phyloP scores from a whole-genome alignment of 2,329 filamentous ascomycete genomes.

The Metarhizium robertsii region DNA sequence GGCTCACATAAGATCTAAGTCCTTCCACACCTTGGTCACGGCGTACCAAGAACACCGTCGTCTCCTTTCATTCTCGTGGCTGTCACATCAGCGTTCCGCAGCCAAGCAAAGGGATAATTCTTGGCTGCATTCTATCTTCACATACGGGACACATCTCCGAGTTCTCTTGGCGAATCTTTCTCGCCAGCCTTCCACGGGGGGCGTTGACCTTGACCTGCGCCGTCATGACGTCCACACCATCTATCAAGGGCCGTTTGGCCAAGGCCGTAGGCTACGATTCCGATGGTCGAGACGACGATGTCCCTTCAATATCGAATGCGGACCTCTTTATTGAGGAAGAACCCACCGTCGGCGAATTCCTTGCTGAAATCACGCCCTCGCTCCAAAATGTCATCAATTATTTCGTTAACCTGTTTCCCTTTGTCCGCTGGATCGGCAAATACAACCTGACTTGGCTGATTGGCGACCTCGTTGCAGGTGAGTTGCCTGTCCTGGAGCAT shows the following conservation, averaged over 20 bases:
- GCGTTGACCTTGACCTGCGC: background rate
- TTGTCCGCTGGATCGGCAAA: constrained; percentile 39
- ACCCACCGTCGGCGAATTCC: constrained; percentile 31
- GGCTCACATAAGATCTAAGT: too few species aligned
- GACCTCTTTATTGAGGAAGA: constrained; percentile 31
- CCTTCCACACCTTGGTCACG: too few species aligned
- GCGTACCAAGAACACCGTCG: too few species aligned
- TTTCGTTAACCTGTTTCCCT: constrained; percentile 36
- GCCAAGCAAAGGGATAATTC: background rate
- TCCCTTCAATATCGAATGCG: constrained; percentile 26
- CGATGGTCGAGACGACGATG: constrained; percentile 20
- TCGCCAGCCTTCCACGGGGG: background rate
- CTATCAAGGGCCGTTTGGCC: constrained; percentile 17
- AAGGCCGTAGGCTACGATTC: constrained; percentile 24
- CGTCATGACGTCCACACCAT: constrained; percentile 2
- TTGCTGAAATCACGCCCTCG: constrained; percentile 28
- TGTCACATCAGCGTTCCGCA: background rate
- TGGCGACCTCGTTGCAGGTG: constrained; percentile 37
- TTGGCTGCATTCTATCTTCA: background rate
- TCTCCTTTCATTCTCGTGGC: too few species aligned
- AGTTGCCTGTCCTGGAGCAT: constrained; percentile 8
- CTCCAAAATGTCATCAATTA: constrained; percentile 22
- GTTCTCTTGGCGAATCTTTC: background rate
- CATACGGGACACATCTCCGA: background rate
- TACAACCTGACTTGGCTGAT: constrained; percentile 39